These are phyloP conservation scores for Coemansia sp. DNA, from an alignment of 192 early-diverging fungal genomes.

Conservation along the genomic window DNA sequence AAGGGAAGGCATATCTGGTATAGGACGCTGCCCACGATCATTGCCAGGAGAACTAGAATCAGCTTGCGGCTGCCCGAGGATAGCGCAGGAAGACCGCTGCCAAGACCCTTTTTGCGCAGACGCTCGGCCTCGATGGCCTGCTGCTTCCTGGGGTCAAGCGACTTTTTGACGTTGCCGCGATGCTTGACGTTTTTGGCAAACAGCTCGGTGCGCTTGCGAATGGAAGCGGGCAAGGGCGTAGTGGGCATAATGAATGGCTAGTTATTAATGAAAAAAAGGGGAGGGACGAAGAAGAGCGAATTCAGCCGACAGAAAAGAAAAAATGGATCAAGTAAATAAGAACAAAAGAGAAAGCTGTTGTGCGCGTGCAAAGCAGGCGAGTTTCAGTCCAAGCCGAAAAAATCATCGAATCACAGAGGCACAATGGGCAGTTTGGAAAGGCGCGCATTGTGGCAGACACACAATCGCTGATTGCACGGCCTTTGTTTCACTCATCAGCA, in stretches of 20 bases:
- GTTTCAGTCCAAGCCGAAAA: too few species aligned
- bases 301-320: background rate
- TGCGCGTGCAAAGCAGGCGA: too few species aligned
- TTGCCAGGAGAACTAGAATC: constrained; percentile 19
- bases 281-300: background rate
- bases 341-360: background rate
- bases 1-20: constrained; percentile 43
- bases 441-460: background rate
- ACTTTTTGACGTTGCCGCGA: constrained; percentile 39
- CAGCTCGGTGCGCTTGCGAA: constrained; percentile 42
- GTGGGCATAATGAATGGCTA: constrained; percentile 18
- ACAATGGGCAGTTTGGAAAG: too few species aligned
- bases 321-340: background rate
- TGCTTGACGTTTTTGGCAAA: constrained; percentile 45
- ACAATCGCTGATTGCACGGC: too few species aligned
- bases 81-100: constrained; percentile 8
- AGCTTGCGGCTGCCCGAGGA: constrained; percentile 20
- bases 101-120: constrained; percentile 38
- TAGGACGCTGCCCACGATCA: constrained; percentile 44
- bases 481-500: background rate
- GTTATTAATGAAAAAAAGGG: too few species aligned
- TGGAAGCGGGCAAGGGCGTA: constrained; percentile 38
- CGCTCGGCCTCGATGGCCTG: constrained; percentile 29
- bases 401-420: background rate
- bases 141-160: constrained; percentile 31